Percentiles rank a stretch among this genome's conserved stretches.
Evolutionary conservation across 2,329 filamentous ascomycete species (phyloP).

Genomic region (Alternaria gansuensis): DNA sequence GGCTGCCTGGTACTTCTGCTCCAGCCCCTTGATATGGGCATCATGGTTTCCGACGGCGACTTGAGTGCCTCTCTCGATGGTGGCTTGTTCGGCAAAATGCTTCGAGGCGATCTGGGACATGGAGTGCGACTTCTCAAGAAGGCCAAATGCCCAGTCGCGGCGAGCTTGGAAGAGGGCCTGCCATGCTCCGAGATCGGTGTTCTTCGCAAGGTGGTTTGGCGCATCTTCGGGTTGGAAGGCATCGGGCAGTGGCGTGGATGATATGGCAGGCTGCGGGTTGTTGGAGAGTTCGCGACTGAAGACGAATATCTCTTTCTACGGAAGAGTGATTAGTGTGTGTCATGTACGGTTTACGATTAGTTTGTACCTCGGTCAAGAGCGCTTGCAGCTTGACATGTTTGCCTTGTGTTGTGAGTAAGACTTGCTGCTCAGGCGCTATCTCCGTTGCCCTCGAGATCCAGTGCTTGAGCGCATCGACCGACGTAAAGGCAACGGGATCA

Average conservation of each 20-base stretch:
- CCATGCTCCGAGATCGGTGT: slow-evolving; percentile 86
- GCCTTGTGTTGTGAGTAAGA: slow-evolving; percentile 84
- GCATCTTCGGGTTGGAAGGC: slow-evolving; percentile 67
- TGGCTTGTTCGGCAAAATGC: slow-evolving; percentile 75
- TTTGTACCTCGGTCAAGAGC: slow-evolving; percentile 77
- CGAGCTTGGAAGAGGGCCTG: slow-evolving; percentile 83
- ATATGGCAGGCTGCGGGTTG: slow-evolving; percentile 57
- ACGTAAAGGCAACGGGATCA: slow-evolving; percentile 77
- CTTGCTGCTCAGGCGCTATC: slow-evolving; percentile 80
- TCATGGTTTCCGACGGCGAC: slow-evolving; percentile 88
- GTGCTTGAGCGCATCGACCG: slow-evolving; percentile 82
- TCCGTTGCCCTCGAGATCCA: slow-evolving; percentile 80
- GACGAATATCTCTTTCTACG: slow-evolving; percentile 84
- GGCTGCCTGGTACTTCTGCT: slow-evolving; percentile 75
- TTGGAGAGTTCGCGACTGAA: slow-evolving; percentile 75
- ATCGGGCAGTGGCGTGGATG: slow-evolving; percentile 64
- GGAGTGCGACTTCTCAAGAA: slow-evolving; percentile 73
- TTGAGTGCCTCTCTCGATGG: slow-evolving; percentile 80
- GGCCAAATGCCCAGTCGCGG: slow-evolving; percentile 76
- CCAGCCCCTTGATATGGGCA: slow-evolving; percentile 74
- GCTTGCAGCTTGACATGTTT: slow-evolving; percentile 84
- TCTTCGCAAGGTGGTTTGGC: slow-evolving; percentile 83
- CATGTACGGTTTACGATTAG: neutral
- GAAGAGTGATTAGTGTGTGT: slow-evolving; percentile 20
- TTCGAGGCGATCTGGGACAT: slow-evolving; percentile 71